Evolutionary conservation across 73 alveolate species (phyloP), one percentile per base, ranked within the genome.

Genomic region (Paramecium sexaurelia): DNA sequence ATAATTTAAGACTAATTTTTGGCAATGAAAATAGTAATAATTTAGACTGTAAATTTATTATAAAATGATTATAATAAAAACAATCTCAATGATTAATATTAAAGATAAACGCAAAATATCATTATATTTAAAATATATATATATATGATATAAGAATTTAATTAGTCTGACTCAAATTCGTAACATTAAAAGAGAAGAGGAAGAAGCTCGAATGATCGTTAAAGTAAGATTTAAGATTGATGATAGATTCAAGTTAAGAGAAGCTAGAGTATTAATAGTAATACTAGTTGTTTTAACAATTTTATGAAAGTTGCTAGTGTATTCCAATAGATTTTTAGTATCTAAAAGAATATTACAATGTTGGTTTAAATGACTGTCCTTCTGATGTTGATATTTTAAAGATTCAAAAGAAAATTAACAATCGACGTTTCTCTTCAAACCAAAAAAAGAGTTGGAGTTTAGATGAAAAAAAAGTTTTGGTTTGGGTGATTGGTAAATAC

Each of bases 401-500:
- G 17, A 71, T 71, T 71, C 43, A 35, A 35, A 71, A 35, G 29
- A 71, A 71, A 36, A 27, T 71, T 11, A 13, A 71, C 32, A 27
- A 13, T 33, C 29, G 86, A 17, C 47, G 83, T 13, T 22, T 61
- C 24, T 35, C 86, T 6, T 27, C 51, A 13, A 71, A 33, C 5
- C 33, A n/a, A 35, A 71, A 71, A 19, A n/a, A 33, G 3, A 71
- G 56, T 71, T 71, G 86, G 66, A 37, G 57, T 0, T 17, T 15
- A 7, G 56, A 71, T 11, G 66, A 71, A 19, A n/a, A 35, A 71
- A 71, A 69, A 37, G 85, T 69, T 0, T 19, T 69, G 35, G 56
- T 69, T 69, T 69, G 85, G 85, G 85, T 69, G 26, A 27, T 69
- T 32, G 55, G 47, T 6, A 69, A 69, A 35, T 71, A 35, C 35